A percentile compares a stretch with the other conserved stretches of the same genome.
Conservation (phyloP, 208 protist genomes). For the Wallacemonas sp. region DNA sequence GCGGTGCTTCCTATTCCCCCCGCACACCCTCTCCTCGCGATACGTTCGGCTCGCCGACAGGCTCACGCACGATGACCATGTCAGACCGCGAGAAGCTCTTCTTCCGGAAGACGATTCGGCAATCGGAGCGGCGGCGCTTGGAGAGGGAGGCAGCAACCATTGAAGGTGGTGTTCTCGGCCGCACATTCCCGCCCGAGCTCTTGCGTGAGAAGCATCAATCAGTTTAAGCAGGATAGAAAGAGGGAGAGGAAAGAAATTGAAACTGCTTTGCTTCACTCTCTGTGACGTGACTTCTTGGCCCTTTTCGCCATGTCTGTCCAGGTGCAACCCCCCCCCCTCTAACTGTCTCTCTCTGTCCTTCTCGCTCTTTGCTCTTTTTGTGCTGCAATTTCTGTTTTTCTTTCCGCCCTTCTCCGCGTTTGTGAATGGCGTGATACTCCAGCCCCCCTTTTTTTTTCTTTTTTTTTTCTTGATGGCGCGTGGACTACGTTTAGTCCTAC, state of each 20-base stretch:
- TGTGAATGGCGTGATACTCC: too few relatives aligned
- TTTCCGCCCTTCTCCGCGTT: too few relatives aligned
- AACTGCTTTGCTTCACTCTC: too few relatives aligned
- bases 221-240: too few relatives aligned
- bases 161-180: slow-evolving; percentile 16
- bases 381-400: not conserved
- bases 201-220: slow-evolving; percentile 8
- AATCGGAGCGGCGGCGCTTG: slow-evolving; percentile 29
- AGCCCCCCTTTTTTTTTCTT: too few relatives aligned
- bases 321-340: not conserved
- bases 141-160: slow-evolving; percentile 19
- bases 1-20: too few relatives aligned
- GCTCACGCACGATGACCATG: slow-evolving; percentile 9
- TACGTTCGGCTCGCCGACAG: not conserved
- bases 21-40: not conserved
- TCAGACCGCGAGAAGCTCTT: slow-evolving; percentile 37
- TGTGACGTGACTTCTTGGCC: too few relatives aligned
- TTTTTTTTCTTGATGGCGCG: too few relatives aligned
- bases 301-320: too few relatives aligned
- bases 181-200: slow-evolving; percentile 19
- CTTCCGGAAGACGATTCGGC: slow-evolving; percentile 33
- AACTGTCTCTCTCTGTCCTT: slow-evolving; percentile 1
- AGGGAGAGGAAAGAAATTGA: too few relatives aligned
- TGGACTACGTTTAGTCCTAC: too few relatives aligned
- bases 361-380: not conserved